Percentiles rank a stretch among this genome's conserved stretches.
phyloP scores from a whole-genome alignment of 805 yeast species.

The Starmera quercuum region DNA sequence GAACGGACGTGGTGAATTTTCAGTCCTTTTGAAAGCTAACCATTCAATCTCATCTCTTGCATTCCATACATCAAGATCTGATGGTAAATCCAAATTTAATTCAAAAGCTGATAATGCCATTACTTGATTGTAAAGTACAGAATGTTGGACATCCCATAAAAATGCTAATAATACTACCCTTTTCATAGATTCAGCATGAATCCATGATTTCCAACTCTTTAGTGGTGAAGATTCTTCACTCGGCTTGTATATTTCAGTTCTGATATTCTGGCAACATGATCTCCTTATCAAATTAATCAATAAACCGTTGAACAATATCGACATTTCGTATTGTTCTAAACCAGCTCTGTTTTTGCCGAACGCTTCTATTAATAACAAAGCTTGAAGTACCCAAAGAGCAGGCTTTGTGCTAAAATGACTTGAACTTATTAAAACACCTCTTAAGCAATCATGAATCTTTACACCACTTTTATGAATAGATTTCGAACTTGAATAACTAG shows the following conservation, averaged over 20 bases:
- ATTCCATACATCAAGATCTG: conserved; percentile 1
- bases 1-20: background rate
- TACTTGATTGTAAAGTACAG: background rate
- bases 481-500: background rate
- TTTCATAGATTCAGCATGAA: conserved; percentile 1
- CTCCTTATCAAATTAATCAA: conserved; percentile 1
- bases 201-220: background rate
- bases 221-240: background rate
- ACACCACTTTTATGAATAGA: background rate
- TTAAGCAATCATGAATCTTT: conserved; percentile 1
- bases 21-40: background rate
- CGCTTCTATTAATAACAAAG: background rate
- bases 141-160: conserved; percentile 2
- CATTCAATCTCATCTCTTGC: background rate
- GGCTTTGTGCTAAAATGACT: background rate
- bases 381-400: conserved; percentile 1
- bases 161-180: conserved; percentile 1
- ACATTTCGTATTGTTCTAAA: background rate
- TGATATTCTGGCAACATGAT: background rate
- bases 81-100: conserved; percentile 1
- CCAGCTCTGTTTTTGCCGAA: conserved; percentile 2
- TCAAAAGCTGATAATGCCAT: conserved; percentile 1
- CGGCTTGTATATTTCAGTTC: background rate
- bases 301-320: background rate
- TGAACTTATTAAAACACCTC: background rate